phyloP scores from a whole-genome alignment of 2,329 filamentous ascomycete genomes.

The Talaromyces atroroseus region DNA sequence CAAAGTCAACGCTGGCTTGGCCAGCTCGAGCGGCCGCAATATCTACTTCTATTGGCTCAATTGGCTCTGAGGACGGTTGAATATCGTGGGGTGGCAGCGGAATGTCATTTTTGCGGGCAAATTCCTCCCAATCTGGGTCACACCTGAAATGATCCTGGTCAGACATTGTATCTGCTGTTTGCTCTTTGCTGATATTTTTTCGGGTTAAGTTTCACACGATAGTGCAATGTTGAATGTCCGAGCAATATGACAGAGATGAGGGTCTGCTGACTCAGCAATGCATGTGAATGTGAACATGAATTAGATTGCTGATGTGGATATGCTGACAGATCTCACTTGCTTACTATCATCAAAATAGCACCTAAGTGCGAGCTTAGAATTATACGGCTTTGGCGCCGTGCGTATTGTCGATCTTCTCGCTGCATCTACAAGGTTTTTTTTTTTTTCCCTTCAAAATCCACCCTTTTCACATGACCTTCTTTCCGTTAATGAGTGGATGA shows the following conservation, averaged over 20 bases:
- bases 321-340: too few relatives aligned
- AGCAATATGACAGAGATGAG: neutral
- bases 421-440: too few relatives aligned
- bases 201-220: neutral
- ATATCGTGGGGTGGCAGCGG: neutral
- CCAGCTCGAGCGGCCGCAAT: neutral
- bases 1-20: neutral
- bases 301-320: too few relatives aligned
- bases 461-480: too few relatives aligned
- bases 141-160: neutral
- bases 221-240: neutral
- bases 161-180: neutral
- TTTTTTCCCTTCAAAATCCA: too few relatives aligned
- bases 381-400: too few relatives aligned
- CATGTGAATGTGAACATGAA: too few relatives aligned
- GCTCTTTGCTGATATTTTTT: neutral
- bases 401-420: too few relatives aligned
- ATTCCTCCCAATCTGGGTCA: neutral
- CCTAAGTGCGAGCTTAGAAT: too few relatives aligned
- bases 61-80: neutral
- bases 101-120: neutral
- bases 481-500: too few relatives aligned
- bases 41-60: neutral
- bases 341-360: too few relatives aligned
- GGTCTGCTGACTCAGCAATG: neutral